These are phyloP conservation scores for Fusarium sp. DNA, from an alignment of 2,329 filamentous ascomycete genomes.

Conservation along the genomic window DNA sequence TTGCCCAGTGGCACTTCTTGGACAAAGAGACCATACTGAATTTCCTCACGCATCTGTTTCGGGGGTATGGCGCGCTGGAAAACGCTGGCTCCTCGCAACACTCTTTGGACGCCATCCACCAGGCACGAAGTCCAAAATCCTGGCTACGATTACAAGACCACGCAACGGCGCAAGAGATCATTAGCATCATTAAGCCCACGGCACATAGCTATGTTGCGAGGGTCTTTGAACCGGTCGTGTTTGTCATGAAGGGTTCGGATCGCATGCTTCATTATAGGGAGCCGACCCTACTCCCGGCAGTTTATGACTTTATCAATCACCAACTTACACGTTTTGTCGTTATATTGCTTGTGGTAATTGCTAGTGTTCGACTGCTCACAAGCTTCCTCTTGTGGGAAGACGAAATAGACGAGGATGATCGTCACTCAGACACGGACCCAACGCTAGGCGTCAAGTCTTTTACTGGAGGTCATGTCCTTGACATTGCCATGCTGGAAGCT, in stretches of 20 bases:
- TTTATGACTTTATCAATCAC: conserved; percentile 74
- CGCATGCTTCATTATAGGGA: conserved; percentile 64
- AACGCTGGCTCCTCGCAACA: conserved; percentile 48
- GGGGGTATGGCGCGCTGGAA: conserved; percentile 22
- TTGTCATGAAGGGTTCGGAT: conserved; percentile 76
- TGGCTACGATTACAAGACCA: conserved; percentile 84
- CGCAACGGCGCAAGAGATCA: conserved; percentile 80
- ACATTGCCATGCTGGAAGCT: conserved; percentile 72
- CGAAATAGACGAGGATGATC: conserved; percentile 57
- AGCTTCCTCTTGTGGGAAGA: conserved; percentile 79
- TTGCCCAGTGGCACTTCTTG: conserved; percentile 83
- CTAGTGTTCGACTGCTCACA: conserved; percentile 75
- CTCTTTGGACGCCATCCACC: conserved; percentile 71
- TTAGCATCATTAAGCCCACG: conserved; percentile 77
- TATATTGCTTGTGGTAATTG: conserved; percentile 70
- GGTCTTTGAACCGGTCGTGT: conserved; percentile 79
- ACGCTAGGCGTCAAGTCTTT: conserved; percentile 70
- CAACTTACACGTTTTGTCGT: conserved; percentile 69
- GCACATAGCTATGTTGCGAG: conserved; percentile 77
- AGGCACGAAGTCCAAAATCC: conserved; percentile 78
- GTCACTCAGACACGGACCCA: conserved; percentile 58
- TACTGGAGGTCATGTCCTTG: conserved; percentile 72
- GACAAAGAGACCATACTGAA: conserved; percentile 63
- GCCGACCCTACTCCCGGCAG: conserved; percentile 51
- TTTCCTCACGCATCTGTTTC: conserved; percentile 44